Evolutionary conservation across 2,329 filamentous ascomycete genomes (phyloP).

Genomic region (Knufia fluminis): DNA sequence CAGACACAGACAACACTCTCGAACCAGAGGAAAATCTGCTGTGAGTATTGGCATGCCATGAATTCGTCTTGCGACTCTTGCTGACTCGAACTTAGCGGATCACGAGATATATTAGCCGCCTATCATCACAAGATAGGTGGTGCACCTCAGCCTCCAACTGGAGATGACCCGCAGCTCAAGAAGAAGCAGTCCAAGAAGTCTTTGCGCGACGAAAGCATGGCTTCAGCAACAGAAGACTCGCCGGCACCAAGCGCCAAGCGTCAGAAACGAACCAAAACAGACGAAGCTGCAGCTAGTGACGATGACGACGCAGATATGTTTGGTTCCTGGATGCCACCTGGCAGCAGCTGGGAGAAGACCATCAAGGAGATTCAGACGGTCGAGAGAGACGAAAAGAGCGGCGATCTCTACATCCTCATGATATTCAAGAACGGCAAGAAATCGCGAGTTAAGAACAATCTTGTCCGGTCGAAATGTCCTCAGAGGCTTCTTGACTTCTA

Average conservation of each 20-base stretch:
- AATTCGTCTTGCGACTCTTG: neutral
- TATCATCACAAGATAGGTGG: conserved; percentile 37
- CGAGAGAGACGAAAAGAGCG: conserved; percentile 28
- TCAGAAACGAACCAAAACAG: conserved; percentile 16
- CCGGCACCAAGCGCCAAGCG: conserved; percentile 15
- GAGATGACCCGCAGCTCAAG: conserved; percentile 12
- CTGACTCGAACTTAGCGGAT: conserved; percentile 17
- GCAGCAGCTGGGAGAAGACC: conserved; percentile 36
- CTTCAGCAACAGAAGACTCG: conserved; percentile 19
- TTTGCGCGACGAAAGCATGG: conserved; percentile 17
- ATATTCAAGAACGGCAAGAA: conserved; percentile 38
- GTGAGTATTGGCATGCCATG: neutral
- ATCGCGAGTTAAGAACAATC: conserved; percentile 33
- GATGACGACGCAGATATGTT: conserved; percentile 18
- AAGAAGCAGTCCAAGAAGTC: conserved; percentile 21
- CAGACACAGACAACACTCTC: conserved; percentile 35
- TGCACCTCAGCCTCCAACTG: conserved; percentile 25
- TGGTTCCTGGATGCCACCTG: conserved; percentile 32
- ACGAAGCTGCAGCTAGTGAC: conserved; percentile 15
- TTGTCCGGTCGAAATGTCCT: conserved; percentile 36
- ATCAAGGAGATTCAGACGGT: conserved; percentile 36
- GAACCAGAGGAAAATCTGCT: conserved; percentile 39
- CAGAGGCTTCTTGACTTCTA: conserved; percentile 41
- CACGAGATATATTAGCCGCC: conserved; percentile 30
- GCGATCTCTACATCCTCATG: conserved; percentile 31